Evolutionary conservation across 305 asterid species (phyloP), one percentile per base, ranked within the genome.

Genomic region (Plantago coronopus): DNA sequence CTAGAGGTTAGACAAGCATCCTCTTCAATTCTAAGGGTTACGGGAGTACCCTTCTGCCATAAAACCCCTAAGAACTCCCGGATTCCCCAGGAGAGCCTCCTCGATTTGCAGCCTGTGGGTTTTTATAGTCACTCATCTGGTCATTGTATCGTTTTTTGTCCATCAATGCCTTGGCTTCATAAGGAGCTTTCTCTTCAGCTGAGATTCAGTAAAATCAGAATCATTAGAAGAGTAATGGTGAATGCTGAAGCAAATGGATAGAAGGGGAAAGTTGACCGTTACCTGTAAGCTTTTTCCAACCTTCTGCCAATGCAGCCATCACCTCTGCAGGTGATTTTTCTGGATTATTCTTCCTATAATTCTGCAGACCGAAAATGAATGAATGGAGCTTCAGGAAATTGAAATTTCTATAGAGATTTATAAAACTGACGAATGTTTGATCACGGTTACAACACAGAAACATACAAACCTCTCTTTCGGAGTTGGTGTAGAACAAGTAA

Each of bases 261-360:
- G 6, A 49, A 54, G 43, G 57, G 37, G 14, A 29, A 9, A 27
- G 17, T 44, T 5, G 43, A 38, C 22, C 8, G 19, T 50, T 68
- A 87, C 94, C 95, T 81, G 99, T 82, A 80, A 93, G 48, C 76
- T 87, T 93, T 45, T 87, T 79, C 99, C 97, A 89, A 75, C 85
- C 77, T 48, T 89, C 99, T n/a, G 96, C 97, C 20, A 89, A 86
- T 51, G 73, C 91, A 76, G 72, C 86, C 48, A 89, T 96, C 43
- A 83, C 66, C 6, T 89, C 95, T 1, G 86, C 77, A 63, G 83
- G 83, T 16, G 81, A 3, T 54, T 87, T 85, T 67, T 95, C 99
- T 5, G 97, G 95, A 66, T 78, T 77, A 43, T 70, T 83, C 78
- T 81, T 89, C 87, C 73, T 89, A 76, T 87, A 69, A 73, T 77